phyloP scores from a whole-genome alignment of 2,329 filamentous ascomycete species.

The Taxawa tesnikishii region DNA sequence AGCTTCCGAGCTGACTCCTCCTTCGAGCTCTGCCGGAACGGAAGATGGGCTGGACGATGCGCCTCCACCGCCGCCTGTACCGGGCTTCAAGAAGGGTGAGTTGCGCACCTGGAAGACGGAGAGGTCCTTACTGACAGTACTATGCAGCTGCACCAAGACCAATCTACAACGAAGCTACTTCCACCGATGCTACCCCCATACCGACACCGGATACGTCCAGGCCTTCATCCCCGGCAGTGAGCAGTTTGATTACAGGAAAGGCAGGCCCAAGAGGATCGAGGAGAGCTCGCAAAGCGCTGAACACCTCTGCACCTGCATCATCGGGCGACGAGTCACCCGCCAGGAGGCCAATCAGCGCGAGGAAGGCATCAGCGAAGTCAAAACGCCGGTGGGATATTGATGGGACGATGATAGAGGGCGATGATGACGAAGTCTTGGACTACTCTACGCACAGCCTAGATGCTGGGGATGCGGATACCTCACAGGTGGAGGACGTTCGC shows the following conservation, averaged over 20 bases:
- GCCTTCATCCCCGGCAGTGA: slow-evolving; percentile 58
- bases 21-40: slow-evolving; percentile 35
- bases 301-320: slow-evolving; percentile 49
- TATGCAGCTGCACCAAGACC: slow-evolving; percentile 15
- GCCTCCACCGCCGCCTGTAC: slow-evolving; percentile 41
- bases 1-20: slow-evolving; percentile 38
- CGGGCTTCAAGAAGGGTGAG: slow-evolving; percentile 37
- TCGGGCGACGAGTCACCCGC: slow-evolving; percentile 70
- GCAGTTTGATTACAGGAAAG: slow-evolving; percentile 61
- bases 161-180: slow-evolving; percentile 29
- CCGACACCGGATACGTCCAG: slow-evolving; percentile 65
- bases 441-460: slow-evolving; percentile 59
- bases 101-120: slow-evolving; percentile 8
- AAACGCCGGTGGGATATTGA: slow-evolving; percentile 88
- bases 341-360: slow-evolving; percentile 33
- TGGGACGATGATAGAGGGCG: slow-evolving; percentile 73
- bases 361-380: slow-evolving; percentile 56
- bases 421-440: slow-evolving; percentile 67
- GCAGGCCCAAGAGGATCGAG: slow-evolving; percentile 70
- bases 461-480: slow-evolving; percentile 44
- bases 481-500: slow-evolving; percentile 61
- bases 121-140: not conserved
- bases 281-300: slow-evolving; percentile 58
- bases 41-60: slow-evolving; percentile 37
- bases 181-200: slow-evolving; percentile 57